Conservation (phyloP, 805 yeast species). For the Candida morakotiae region DNA sequence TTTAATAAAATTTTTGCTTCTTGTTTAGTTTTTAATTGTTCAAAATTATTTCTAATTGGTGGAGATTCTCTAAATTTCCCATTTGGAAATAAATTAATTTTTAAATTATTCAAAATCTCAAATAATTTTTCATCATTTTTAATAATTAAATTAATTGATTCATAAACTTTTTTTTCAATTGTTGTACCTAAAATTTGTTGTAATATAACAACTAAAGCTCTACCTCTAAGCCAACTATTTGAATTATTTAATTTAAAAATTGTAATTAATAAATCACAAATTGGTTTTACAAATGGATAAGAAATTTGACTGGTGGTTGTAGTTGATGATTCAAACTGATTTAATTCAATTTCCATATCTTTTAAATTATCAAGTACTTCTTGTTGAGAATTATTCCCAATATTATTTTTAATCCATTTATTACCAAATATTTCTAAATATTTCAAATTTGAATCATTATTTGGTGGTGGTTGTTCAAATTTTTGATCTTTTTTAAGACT, state of each 20-base stretch:
- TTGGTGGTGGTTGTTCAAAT: conserved; percentile 15
- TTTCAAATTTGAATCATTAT: conserved; percentile 12
- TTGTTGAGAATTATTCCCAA: conserved; percentile 9
- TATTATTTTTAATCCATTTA: conserved; percentile 1
- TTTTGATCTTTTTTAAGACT: conserved; percentile 24
- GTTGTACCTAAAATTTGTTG: conserved; percentile 89
- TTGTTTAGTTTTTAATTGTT: conserved; percentile 48
- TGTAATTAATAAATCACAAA: conserved; percentile 69
- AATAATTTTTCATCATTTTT: conserved; percentile 43
- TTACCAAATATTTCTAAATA: conserved; percentile 25
- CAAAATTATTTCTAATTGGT: conserved; percentile 43
- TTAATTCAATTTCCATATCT: conserved; percentile 55
- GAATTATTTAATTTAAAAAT: conserved; percentile 63
- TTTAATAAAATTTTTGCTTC: conserved; percentile 59
- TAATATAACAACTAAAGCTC: conserved; percentile 73
- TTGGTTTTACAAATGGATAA: conserved; percentile 64
- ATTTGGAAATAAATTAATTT: conserved; percentile 34
- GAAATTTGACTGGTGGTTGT: conserved; percentile 23
- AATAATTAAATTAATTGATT: conserved; percentile 32
- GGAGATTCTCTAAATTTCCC: conserved; percentile 49
- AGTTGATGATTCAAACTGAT: conserved; percentile 42
- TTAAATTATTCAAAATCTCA: conserved; percentile 24
- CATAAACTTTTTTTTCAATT: conserved; percentile 64
- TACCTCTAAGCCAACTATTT: conserved; percentile 77
- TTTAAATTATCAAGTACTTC: conserved; percentile 23